These are phyloP conservation scores for Solanum paucissectum DNA, from an alignment of 257 asterid genomes.

Conservation along the genomic window DNA sequence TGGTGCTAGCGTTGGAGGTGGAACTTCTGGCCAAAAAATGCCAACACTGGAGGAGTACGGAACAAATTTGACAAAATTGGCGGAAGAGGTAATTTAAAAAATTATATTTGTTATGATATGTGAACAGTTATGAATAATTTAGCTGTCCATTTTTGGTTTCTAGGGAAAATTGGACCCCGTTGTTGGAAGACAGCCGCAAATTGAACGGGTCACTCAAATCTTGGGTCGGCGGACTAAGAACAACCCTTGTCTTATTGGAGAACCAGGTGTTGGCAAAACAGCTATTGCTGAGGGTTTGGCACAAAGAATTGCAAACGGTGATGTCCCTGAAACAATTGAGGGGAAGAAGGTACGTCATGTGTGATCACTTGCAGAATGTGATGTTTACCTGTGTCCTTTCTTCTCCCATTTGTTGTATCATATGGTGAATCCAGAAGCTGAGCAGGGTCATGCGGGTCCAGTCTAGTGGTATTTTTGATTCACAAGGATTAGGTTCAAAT, in stretches of 20 bases:
- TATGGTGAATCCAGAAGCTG: neutral
- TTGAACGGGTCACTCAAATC: slow-evolving; percentile 96
- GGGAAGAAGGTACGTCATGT: slow-evolving; percentile 71
- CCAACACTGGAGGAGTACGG: slow-evolving; percentile 76
- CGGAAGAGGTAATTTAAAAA: slow-evolving; percentile 65
- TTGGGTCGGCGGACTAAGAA: slow-evolving; percentile 94
- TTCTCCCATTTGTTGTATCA: neutral
- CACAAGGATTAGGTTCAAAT: neutral
- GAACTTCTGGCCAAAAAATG: slow-evolving; percentile 66
- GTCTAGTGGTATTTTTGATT: neutral
- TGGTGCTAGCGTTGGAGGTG: slow-evolving; percentile 82
- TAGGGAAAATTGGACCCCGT: slow-evolving; percentile 98
- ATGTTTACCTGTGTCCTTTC: neutral
- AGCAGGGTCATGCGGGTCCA: neutral
- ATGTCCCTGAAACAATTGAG: slow-evolving; percentile 94
- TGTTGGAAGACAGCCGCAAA: slow-evolving; percentile 84
- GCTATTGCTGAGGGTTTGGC: slow-evolving; percentile 99
- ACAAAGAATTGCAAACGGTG: slow-evolving; percentile 88
- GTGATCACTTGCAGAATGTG: neutral
- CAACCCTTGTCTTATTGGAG: slow-evolving; percentile 98
- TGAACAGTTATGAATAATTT: neutral
- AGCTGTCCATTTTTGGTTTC: slow-evolving; percentile 7
- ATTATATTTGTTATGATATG: neutral
- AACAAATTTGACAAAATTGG: slow-evolving; percentile 64
- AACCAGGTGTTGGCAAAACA: slow-evolving; percentile 99